phyloP scores from a whole-genome alignment of 129 eudicot species.

The Heracleum sosnowskyi region DNA sequence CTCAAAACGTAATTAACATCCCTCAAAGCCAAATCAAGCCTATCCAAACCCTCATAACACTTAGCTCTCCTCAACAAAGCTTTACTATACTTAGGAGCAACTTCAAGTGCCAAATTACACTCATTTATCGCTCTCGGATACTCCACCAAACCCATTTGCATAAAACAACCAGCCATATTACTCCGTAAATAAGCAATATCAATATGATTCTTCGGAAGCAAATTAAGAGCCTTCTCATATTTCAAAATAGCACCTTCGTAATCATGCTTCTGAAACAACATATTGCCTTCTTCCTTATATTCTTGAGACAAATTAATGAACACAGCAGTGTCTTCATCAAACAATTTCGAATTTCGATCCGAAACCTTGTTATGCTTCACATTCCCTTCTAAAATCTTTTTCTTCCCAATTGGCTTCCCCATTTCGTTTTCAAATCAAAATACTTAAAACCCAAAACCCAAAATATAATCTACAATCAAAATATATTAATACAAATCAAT shows the following conservation, averaged over 20 bases:
- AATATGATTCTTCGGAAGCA: constrained; percentile 65
- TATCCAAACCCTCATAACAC: constrained; percentile 62
- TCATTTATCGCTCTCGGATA: constrained; percentile 79
- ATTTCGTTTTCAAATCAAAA: constrained; percentile 17
- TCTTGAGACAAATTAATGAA: constrained; percentile 82
- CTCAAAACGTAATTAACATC: constrained; percentile 68
- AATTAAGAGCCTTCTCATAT: constrained; percentile 74
- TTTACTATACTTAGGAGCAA: constrained; percentile 80
- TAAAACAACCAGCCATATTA: constrained; percentile 78
- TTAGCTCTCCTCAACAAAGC: constrained; percentile 78
- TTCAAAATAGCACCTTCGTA: constrained; percentile 78
- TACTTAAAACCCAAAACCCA: neutral
- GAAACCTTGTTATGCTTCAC: constrained; percentile 36
- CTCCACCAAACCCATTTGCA: constrained; percentile 81
- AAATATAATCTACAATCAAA: neutral
- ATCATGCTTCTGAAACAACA: constrained; percentile 57
- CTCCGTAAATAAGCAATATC: constrained; percentile 64
- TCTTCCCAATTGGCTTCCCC: constrained; percentile 93
- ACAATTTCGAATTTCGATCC: constrained; percentile 48
- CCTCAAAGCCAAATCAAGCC: constrained; percentile 63
- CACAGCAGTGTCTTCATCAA: constrained; percentile 77
- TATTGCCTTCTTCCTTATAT: constrained; percentile 74
- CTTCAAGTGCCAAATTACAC: constrained; percentile 86
- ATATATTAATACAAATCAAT: too few relatives aligned
- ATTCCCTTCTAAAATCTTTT: constrained; percentile 35